Base-by-base conservation (phyloP, 225 moss, liverwort and hornwort genomes). In the Pseudisothecium myosuroides region DNA sequence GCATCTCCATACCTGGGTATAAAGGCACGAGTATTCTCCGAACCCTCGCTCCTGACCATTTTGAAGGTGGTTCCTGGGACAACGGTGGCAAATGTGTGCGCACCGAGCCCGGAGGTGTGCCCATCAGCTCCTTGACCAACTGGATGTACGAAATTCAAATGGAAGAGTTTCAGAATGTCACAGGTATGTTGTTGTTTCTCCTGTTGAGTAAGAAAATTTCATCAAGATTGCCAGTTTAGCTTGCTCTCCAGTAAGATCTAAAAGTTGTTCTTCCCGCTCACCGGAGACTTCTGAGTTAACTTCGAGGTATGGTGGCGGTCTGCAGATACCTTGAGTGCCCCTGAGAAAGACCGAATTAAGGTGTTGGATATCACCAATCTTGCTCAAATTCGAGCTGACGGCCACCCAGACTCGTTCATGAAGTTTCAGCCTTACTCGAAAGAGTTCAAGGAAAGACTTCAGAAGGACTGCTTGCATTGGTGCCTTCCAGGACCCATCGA, bases 401-500 rank as follows among this genome's bases (percentile, higher is more conserved):
- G 96, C n/a, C 98, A 99, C 89, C 97, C 97, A 39, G 93, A 96
- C 34, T 90, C 93, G 76, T 96, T 89, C 59, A 92, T 95, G 79
- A 65, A 69, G 32, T 91, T 89, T 50, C 89, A 96, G 80, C 98
- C 97, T 36, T 95, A 79, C 78, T 89, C 94, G 47, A 91, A 92
- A 82, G 91, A 93, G 72, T 91, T 94, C 63, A 90, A 62, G 71
- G 86, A 80, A 68, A 91, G 68, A 18, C 32, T 52, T 45, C 89
- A 89, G 81, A 92, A 92, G 26, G 98, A 99, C 80, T 99, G 98
- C 80, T 89, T 99, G 87, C 98, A 99, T 84, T 99, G 97, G 98
- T 99, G 98, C 88, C 90, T 99, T 67, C 98, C 98, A 65, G 98
- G 98, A 24, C 96, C 98, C 39, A 92, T 97, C 47, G 98, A 99